phyloP scores from a whole-genome alignment of 129 eudicot species.

The Tagetes patula region DNA sequence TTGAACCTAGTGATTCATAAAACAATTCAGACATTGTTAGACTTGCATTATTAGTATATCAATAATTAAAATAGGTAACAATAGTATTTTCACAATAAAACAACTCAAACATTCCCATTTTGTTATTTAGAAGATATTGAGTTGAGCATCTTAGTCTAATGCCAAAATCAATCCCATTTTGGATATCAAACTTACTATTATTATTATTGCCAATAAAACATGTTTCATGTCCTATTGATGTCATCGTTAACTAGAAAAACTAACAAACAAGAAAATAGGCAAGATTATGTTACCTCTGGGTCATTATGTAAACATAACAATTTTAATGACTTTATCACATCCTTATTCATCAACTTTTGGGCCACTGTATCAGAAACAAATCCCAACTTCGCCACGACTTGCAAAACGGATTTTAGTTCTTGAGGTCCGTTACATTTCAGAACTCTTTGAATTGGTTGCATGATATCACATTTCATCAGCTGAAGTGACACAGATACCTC shows the following conservation, averaged over 20 bases:
- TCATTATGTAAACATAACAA: conserved; percentile 69
- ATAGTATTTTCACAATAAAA: neutral
- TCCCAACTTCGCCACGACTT: conserved; percentile 75
- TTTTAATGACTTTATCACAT: conserved; percentile 73
- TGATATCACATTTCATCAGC: conserved; percentile 88
- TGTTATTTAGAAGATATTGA: neutral
- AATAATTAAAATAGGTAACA: neutral
- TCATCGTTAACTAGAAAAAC: neutral
- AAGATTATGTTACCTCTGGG: conserved; percentile 53
- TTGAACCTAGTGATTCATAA: conserved; percentile 54
- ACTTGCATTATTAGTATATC: neutral
- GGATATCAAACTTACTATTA: neutral
- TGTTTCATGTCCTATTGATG: conserved; percentile 5
- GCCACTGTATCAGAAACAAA: conserved; percentile 77
- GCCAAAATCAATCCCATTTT: neutral
- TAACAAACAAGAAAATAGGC: conserved; percentile 1
- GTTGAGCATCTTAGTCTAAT: neutral
- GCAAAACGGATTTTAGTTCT: conserved; percentile 86
- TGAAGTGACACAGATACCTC: conserved; percentile 75
- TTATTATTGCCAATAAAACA: neutral
- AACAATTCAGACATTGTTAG: no score
- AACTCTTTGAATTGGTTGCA: conserved; percentile 86
- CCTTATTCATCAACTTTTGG: conserved; percentile 82
- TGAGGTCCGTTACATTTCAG: conserved; percentile 59
- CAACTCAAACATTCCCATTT: no score